These are phyloP conservation scores for Annulohypoxylon nitens DNA, from an alignment of 495 filamentous ascomycete species.

Conservation along the genomic window DNA sequence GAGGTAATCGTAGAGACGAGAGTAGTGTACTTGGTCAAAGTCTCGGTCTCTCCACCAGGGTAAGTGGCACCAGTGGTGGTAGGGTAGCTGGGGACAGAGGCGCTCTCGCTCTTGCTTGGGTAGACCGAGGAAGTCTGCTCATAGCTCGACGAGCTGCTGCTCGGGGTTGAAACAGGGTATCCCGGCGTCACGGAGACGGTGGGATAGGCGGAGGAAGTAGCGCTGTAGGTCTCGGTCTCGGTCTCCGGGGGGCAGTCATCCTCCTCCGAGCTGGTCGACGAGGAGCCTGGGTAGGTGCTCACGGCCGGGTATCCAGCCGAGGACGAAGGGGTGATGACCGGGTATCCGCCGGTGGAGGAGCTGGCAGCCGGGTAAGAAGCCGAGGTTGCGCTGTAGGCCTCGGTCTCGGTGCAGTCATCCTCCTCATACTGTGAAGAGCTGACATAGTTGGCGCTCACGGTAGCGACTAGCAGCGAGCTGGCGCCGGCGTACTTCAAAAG, in stretches of 20 bases:
- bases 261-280: conserved; percentile 34
- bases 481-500: conserved; percentile 52
- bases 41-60: conserved; percentile 18
- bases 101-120: conserved; percentile 16
- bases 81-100: conserved; percentile 20
- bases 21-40: conserved; percentile 37
- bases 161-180: neutral
- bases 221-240: conserved; percentile 27
- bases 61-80: conserved; percentile 17
- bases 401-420: conserved; percentile 37
- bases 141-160: conserved; percentile 2
- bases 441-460: conserved; percentile 44
- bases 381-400: conserved; percentile 26
- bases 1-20: conserved; percentile 60
- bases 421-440: conserved; percentile 32
- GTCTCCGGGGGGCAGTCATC: conserved; percentile 46
- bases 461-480: conserved; percentile 47
- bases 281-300: conserved; percentile 39
- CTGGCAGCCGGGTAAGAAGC: conserved; percentile 30
- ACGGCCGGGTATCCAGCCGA: conserved; percentile 29
- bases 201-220: conserved; percentile 10
- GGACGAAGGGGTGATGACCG: conserved; percentile 26
- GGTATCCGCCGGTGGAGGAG: conserved; percentile 41
- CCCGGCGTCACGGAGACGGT: conserved; percentile 6
- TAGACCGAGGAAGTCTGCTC: neutral